Evolutionary conservation across 2,329 filamentous ascomycete species (phyloP).

Genomic region (Diaporthe vaccinii): DNA sequence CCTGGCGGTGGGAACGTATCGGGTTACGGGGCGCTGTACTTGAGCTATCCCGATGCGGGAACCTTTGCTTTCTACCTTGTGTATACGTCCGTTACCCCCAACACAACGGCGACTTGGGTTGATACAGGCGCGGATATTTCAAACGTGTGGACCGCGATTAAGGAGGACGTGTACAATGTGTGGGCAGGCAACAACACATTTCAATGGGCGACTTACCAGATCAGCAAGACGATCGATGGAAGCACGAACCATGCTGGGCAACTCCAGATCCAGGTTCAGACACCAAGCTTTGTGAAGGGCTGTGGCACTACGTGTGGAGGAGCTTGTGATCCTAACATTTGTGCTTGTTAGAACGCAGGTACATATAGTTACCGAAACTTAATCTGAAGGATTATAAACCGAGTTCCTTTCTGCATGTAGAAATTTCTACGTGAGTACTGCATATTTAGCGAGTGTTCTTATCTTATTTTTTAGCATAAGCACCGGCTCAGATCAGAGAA

Average conservation of each 20-base stretch:
- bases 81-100: slow-evolving; percentile 25
- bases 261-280: slow-evolving; percentile 28
- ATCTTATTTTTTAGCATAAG: background rate
- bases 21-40: slow-evolving; percentile 16
- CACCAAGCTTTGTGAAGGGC: slow-evolving; percentile 30
- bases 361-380: background rate
- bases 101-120: slow-evolving; percentile 29
- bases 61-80: slow-evolving; percentile 20
- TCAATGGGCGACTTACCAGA: slow-evolving; percentile 26
- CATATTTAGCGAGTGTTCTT: background rate
- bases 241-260: slow-evolving; percentile 23
- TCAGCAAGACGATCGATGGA: slow-evolving; percentile 27
- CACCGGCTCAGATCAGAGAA: background rate
- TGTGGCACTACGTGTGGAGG: slow-evolving; percentile 33
- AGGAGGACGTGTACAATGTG: slow-evolving; percentile 8
- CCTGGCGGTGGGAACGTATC: background rate
- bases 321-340: slow-evolving; percentile 31
- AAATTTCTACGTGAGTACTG: background rate
- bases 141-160: slow-evolving; percentile 29
- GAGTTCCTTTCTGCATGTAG: background rate
- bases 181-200: slow-evolving; percentile 6
- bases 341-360: slow-evolving; percentile 20
- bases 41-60: background rate
- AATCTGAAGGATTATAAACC: background rate
- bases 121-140: slow-evolving; percentile 29